Evolutionary conservation across 495 filamentous ascomycete genomes (phyloP), one percentile per base, ranked within the genome.

Genomic region (Emericellopsis terricola): DNA sequence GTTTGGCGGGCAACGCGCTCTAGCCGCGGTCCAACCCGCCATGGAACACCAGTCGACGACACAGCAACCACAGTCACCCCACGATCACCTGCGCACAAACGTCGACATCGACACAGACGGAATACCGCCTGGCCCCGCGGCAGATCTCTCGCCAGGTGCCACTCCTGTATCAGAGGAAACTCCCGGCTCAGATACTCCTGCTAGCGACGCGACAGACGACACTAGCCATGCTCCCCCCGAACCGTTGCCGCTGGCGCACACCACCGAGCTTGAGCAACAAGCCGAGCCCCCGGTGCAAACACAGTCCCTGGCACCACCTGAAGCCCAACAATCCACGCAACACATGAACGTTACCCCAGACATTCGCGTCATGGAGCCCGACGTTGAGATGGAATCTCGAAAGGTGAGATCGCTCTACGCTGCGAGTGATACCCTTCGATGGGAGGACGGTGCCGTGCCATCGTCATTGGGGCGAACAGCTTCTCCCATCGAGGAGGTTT

Each of bases 371-470:
- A 55, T 81, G 34, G 85, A 85, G 33, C 68, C 77, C 17, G 84
- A 92, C 46, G 73, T 85, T 42, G 81, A 84, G 50, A 76, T 73
- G 64, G 67, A 91, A 46, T 91, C 83, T 41, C 73, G 78, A 50
- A 81, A 84, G 52, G 84, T 94, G 40, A 75, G 85, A 46, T 72
- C 82, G 42, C 85, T 92, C 81, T 94, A 94, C 59, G 80, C 84
- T 53, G 72, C 72, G 45, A 79, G 75, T 59, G 52, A 71, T 54
- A 44, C 43, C 59, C 47, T 68, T 59, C 45, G 69, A 58, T 63
- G 69, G 67, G 42, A 66, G 60, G 50, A 64, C 64, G 69, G 69
- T 52, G 73, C 49, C 33, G 30, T 45, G 34, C 49, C 41, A 37
- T 53, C 48, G 44, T 59, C 55, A 15, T 49, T 46, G 42, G 44